phyloP scores from a whole-genome alignment of 306 rosid species.

The Quercus wislizeni region DNA sequence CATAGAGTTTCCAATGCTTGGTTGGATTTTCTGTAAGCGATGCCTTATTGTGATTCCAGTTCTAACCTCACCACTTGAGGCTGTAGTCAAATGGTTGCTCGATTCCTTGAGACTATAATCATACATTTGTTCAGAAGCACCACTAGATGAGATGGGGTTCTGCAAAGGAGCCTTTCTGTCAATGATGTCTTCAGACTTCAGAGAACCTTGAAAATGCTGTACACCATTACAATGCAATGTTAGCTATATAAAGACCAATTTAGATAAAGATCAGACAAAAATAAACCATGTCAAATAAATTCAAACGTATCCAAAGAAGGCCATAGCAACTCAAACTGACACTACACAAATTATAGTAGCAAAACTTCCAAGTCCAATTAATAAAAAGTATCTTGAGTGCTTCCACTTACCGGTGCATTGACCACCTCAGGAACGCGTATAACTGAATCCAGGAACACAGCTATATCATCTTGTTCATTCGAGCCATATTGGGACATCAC shows the following conservation, averaged over 20 bases:
- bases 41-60: conserved; percentile 41
- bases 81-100: conserved; percentile 20
- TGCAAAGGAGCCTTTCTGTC: conserved; percentile 24
- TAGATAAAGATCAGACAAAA: conserved; percentile 1
- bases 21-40: conserved; percentile 29
- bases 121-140: conserved; percentile 31
- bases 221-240: not conserved
- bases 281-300: conserved; percentile 10
- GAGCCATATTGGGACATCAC: conserved; percentile 39
- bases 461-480: conserved; percentile 37
- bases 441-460: conserved; percentile 42
- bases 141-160: conserved; percentile 25
- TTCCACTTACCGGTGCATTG: conserved; percentile 49
- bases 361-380: conserved; percentile 16
- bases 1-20: not conserved
- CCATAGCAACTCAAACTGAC: not conserved
- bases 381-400: conserved; percentile 11
- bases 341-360: not conserved
- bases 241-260: conserved; percentile 14
- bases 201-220: conserved; percentile 37
- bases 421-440: conserved; percentile 22
- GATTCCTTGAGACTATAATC: conserved; percentile 27
- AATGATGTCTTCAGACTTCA: conserved; percentile 19
- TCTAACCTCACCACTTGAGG: conserved; percentile 14
- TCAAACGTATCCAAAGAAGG: not conserved